Base-by-base conservation (phyloP, 495 filamentous ascomycete genomes). In the Penicillium longicatenatum region DNA sequence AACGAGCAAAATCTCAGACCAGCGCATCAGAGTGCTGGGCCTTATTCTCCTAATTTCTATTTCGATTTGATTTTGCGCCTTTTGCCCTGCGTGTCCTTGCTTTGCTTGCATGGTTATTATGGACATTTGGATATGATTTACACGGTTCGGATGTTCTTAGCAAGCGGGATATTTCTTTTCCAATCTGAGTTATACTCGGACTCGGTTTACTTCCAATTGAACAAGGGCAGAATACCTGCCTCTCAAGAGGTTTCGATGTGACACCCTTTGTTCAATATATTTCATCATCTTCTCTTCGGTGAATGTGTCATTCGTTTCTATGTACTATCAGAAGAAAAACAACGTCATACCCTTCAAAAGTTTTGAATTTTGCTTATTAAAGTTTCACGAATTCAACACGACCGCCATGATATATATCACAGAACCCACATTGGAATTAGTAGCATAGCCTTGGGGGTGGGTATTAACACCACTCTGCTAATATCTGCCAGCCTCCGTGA, bases 51-150 rank as follows among this genome's bases (percentile, higher is more conserved):
- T 12, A 26, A 10, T 19, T 20, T 50, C 29, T 3, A 16, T 19
- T 39, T 39, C 37, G 8, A 39, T 12, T 39, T 39, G 37, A 39
- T n/a, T 39, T 39, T 39, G 50, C 20, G 50, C 37, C 37, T 52
- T 26, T 22, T 51, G n/a, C 29, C 24, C 31, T 49, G 17, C 19
- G 21, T 29, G 21, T 39, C 14, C 37, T 39, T 39, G 37, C 37
- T 39, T 39, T 39, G 37, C 37, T 35, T 35, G 31, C 31, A 35
- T 35, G 31, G 10, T 14, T 35, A 35, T 26, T 5, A 5, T 35
- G 31, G 31, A 35, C 12, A 14, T 35, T 35, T 35, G 31, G 31
- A 35, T 35, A 39, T 17, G 37, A 5, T 39, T 37, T 11, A 37
- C 33, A 12, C 1, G 33, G 8, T 39, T 39, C 37, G 37, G 14